Conservation (phyloP, 2,329 filamentous ascomycete species). For the Blastomyces percursus region DNA sequence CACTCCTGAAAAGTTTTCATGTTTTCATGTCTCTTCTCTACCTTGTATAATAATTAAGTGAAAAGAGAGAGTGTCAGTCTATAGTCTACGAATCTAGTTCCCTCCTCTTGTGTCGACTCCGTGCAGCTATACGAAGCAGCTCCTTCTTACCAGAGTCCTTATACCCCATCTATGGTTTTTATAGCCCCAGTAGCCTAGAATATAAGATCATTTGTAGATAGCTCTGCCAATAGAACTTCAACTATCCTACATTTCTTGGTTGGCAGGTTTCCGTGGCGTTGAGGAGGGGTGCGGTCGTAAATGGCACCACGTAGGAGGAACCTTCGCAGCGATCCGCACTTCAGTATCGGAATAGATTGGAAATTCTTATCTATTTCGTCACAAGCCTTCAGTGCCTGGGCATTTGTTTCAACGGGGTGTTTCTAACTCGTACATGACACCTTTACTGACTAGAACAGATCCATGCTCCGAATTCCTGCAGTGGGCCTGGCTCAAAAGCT, state of each 20-base stretch:
- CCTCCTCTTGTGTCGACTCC: no score
- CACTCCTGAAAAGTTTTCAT: no score
- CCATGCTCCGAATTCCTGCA: neutral
- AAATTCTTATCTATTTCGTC: neutral
- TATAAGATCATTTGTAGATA: no score
- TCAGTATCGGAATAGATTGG: neutral
- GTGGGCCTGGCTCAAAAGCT: neutral
- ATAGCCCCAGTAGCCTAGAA: no score
- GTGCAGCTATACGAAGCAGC: no score
- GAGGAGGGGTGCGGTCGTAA: neutral
- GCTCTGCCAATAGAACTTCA: no score
- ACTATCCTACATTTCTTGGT: neutral
- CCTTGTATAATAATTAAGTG: no score
- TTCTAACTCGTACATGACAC: neutral
- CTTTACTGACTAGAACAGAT: neutral
- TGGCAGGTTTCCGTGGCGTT: neutral
- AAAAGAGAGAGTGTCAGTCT: no score
- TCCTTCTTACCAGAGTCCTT: no score
- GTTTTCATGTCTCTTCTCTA: no score
- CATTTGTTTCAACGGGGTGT: neutral
- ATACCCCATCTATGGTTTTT: no score
- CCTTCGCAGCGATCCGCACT: neutral
- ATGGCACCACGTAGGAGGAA: neutral
- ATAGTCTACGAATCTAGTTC: no score
- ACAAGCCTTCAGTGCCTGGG: neutral